Percentiles rank a stretch among this genome's conserved stretches.
Evolutionary conservation across 768 basidiomycete genomes (phyloP).

Genomic region (Scleroderma bovista): DNA sequence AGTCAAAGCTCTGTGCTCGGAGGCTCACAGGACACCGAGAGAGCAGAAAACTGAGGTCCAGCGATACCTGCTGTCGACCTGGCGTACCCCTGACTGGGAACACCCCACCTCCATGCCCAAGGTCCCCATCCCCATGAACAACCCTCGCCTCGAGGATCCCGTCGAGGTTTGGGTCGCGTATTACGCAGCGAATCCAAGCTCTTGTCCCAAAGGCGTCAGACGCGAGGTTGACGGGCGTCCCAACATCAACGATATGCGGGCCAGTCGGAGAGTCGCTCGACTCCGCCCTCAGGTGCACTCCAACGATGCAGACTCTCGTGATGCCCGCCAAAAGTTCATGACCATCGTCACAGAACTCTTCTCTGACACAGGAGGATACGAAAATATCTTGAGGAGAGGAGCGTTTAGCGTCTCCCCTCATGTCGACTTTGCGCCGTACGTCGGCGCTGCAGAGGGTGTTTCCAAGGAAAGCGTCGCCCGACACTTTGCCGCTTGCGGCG

Average conservation of each 20-base stretch:
- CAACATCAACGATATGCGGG: conserved; percentile 37
- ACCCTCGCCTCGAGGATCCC: conserved; percentile 43
- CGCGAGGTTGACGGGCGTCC: conserved; percentile 34
- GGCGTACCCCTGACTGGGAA: conserved; percentile 38
- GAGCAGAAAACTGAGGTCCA: conserved; percentile 43
- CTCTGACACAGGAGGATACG: conserved; percentile 36
- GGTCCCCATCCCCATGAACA: conserved; percentile 26
- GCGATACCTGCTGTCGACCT: conserved; percentile 36
- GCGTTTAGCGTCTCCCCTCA: conserved; percentile 31
- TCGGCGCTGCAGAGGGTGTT: conserved; percentile 24
- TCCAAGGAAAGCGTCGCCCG: conserved; percentile 31
- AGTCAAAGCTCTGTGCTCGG: conserved; percentile 41
- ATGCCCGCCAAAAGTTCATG: conserved; percentile 37
- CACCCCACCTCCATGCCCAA: conserved; percentile 17
- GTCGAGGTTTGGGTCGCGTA: conserved; percentile 43
- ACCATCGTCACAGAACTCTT: conserved; percentile 35
- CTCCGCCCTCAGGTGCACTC: conserved; percentile 36
- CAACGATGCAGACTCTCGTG: conserved; percentile 28
- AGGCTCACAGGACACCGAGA: conserved; percentile 39
- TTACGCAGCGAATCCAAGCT: conserved; percentile 37
- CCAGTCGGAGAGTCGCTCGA: conserved; percentile 44
- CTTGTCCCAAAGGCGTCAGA: conserved; percentile 45
- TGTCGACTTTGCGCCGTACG: conserved; percentile 27
- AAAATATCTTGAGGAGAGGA: conserved; percentile 31
- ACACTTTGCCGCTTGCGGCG: conserved; percentile 39